Evolutionary conservation across 371 early-diverging fungal species (phyloP), one percentile per base, ranked within the genome.

Genomic region (Apophysomyces sp.): DNA sequence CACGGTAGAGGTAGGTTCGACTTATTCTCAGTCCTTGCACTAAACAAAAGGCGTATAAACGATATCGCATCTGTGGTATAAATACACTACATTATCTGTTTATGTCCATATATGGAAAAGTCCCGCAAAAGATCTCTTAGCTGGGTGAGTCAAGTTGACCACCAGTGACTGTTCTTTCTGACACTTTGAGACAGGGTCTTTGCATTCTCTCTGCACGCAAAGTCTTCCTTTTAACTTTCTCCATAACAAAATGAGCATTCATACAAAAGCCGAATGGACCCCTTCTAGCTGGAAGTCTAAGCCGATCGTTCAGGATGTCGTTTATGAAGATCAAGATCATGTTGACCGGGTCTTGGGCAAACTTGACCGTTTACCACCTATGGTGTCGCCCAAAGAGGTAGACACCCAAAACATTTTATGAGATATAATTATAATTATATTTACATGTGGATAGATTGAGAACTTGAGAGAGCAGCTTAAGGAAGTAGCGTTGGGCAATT

Each of bases 341-440:
- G 79, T 94, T 3, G 65, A 88, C 26, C 70, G 72, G 18, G 94
- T 94, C 3, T 72, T 96, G n/a, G 68, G 73, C 18, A 94, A 94
- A 67, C 78, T 98, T 16, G 72, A 83, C 2, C 80, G 74, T n/a
- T 78, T 98, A 55, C 98, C 98, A 49, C 97, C 97, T 27, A 80
- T 98, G 65, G 98, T 98, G 30, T 86, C 90, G 18, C 81, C 92
- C 40, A 74, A 78, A n/a, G 98, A 96, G 85, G 95, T 93, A 82
- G 18, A 41, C 28, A 9, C 9, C 8, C 3, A 13, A 13, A 40
- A 0, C 55, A 40, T 40, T 28, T 32, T 18, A 21, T 36, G n/a
- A 44, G 29, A 57, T 29, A 34, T 6, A 49, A 13, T n/a, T 28
- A 21, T 15, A 29, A 13, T 11, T 31, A 29, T 29, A 37, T n/a